Percentiles rank a stretch among this genome's conserved stretches.
Conservation (phyloP, 2,329 filamentous ascomycete species). For the Colletotrichum sp. region DNA sequence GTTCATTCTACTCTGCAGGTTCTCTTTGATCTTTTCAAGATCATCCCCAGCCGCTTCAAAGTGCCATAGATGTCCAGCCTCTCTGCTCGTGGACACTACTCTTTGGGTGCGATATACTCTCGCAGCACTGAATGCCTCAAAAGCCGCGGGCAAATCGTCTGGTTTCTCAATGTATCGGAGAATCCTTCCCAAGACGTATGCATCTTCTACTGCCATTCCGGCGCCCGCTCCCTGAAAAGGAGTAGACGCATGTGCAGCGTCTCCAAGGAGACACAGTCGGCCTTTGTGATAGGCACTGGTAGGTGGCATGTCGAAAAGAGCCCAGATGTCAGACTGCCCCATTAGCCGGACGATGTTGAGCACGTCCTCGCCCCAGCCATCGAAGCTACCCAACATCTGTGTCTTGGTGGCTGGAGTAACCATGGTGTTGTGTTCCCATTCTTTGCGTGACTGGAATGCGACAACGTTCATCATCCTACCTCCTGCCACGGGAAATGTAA, state of each 20-base stretch:
- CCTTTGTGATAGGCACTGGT: background rate
- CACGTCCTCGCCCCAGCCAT: background rate
- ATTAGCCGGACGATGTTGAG: background rate
- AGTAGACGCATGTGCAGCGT: background rate
- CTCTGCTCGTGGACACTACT: background rate
- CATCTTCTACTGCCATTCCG: background rate
- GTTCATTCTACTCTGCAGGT: background rate
- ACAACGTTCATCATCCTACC: conserved; percentile 62
- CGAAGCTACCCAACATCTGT: background rate
- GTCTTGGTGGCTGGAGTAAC: background rate
- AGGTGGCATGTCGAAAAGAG: background rate
- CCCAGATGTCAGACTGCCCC: background rate
- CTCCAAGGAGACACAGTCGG: background rate
- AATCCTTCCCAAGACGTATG: background rate
- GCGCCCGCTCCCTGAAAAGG: background rate
- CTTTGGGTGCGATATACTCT: background rate
- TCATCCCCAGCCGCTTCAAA: background rate
- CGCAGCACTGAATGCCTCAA: background rate
- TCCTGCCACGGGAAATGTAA: conserved; percentile 64
- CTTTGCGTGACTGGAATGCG: conserved; percentile 34
- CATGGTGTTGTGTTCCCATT: background rate
- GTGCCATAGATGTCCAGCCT: background rate
- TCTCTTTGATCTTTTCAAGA: background rate
- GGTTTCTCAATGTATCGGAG: background rate
- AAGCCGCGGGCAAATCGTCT: background rate